Evolutionary conservation across 139 green algal genomes (phyloP).

Genomic region (Medakamo hakoo): DNA sequence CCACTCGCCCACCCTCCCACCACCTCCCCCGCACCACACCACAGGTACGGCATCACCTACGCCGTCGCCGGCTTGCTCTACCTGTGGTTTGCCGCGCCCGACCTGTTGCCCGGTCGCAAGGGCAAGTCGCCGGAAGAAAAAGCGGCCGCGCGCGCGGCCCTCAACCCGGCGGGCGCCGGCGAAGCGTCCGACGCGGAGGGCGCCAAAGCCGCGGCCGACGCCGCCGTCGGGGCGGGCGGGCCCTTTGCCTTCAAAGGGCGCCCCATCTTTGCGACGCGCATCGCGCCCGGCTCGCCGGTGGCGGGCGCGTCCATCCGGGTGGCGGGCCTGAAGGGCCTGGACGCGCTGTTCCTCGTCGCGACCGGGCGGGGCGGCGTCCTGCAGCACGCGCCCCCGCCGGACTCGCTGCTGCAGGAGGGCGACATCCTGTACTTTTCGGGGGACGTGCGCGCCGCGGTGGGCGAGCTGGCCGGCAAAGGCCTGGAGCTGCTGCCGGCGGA

Average conservation of each 20-base stretch:
- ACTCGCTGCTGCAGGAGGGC: constrained; percentile 15
- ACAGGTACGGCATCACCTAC: constrained; percentile 25
- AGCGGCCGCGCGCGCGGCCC: too few species aligned
- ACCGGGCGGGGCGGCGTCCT: constrained; percentile 1
- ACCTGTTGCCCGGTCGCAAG: constrained; percentile 8
- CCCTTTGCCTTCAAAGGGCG: too few species aligned
- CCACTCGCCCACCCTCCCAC: too few species aligned
- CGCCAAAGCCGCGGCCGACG: constrained; percentile 5
- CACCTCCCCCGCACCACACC: too few species aligned
- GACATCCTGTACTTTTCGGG: constrained; percentile 37
- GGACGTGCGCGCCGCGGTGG: constrained; percentile 19
- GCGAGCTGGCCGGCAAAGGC: constrained; percentile 9
- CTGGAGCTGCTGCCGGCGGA: constrained; percentile 15
- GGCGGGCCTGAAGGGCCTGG: constrained; percentile 5
- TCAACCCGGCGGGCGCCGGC: too few species aligned
- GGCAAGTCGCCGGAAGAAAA: too few species aligned
- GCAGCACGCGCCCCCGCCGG: constrained; percentile 7
- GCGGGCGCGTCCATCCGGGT: constrained; percentile 1
- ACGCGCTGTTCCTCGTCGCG: constrained; percentile 8
- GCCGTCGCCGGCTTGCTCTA: constrained; percentile 14
- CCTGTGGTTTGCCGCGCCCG: constrained; percentile 5
- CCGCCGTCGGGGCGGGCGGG: neutral
- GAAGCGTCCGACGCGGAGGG: too few species aligned
- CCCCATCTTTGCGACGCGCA: constrained; percentile 21
- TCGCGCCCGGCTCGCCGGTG: constrained; percentile 5